These are phyloP conservation scores for Arbutus unedo DNA, from an alignment of 148 eudicot genomes.

Conservation along the genomic window DNA sequence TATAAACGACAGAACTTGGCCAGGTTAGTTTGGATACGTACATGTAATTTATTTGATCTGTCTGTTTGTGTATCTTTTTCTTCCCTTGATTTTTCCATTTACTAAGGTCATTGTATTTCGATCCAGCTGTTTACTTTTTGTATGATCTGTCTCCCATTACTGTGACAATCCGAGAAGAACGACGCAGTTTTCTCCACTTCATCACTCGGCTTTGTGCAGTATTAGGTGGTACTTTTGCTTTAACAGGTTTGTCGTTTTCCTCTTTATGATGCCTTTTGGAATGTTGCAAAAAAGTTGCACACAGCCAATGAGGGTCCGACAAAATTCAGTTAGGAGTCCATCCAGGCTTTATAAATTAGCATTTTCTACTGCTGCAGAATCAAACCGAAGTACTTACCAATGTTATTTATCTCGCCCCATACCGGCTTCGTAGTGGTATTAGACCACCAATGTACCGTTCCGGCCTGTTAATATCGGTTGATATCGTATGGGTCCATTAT, in stretches of 20 bases:
- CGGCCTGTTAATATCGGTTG: no score
- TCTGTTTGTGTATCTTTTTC: background rate
- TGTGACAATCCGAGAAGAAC: constrained; percentile 93
- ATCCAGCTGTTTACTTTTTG: constrained; percentile 92
- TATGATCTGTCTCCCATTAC: constrained; percentile 98
- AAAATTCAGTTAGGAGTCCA: constrained; percentile 2
- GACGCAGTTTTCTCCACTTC: constrained; percentile 97
- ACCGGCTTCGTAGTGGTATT: no score
- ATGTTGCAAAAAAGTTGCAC: background rate
- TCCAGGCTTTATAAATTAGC: background rate
- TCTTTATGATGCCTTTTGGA: constrained; percentile 11
- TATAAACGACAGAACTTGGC: constrained; percentile 86
- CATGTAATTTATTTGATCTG: constrained; percentile 1
- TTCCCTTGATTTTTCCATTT: constrained; percentile 7
- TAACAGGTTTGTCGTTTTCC: constrained; percentile 63
- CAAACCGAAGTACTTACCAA: background rate
- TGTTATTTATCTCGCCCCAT: no score
- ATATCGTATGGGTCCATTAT: no score
- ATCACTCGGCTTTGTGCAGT: constrained; percentile 97
- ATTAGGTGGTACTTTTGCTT: constrained; percentile 96
- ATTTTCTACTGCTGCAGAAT: background rate
- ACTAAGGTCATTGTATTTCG: constrained; percentile 1
- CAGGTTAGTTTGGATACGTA: constrained; percentile 52
- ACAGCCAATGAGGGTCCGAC: background rate
- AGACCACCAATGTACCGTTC: no score